Evolutionary conservation across 768 basidiomycete genomes (phyloP).

Genomic region (Floccularia luteovirens): DNA sequence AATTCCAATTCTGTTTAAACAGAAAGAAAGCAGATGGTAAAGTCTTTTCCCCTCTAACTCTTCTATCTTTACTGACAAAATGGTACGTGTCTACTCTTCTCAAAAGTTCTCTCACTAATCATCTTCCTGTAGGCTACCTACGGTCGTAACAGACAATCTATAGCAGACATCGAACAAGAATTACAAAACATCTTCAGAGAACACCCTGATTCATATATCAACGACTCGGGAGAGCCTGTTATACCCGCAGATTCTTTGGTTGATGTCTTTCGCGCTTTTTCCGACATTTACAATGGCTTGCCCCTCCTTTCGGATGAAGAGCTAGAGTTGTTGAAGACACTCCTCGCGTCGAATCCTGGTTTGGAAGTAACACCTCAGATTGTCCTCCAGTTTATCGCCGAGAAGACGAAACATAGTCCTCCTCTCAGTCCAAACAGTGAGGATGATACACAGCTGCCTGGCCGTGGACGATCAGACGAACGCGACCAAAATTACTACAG

Average conservation of each 20-base stretch:
- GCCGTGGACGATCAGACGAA: conserved; percentile 31
- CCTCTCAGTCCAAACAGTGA: conserved; percentile 31
- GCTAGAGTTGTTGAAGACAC: conserved; percentile 45
- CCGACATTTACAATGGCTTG: conserved; percentile 47
- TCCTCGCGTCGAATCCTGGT: conserved; percentile 53
- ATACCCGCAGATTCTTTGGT: conserved; percentile 68
- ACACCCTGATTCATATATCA: conserved; percentile 52
- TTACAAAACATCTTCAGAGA: conserved; percentile 60
- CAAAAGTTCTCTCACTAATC: not conserved
- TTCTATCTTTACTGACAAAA: conserved; percentile 8
- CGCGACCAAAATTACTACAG: conserved; percentile 7
- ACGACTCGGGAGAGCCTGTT: conserved; percentile 51
- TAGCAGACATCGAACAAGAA: conserved; percentile 63
- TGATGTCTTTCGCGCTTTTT: conserved; percentile 61
- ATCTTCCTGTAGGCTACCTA: conserved; percentile 16
- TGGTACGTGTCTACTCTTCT: conserved; percentile 12
- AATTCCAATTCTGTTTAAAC: too few relatives aligned
- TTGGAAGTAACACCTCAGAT: conserved; percentile 65
- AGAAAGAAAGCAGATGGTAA: conserved; percentile 15
- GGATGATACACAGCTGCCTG: conserved; percentile 21
- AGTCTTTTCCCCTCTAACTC: conserved; percentile 6
- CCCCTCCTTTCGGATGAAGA: conserved; percentile 64
- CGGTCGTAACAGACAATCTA: conserved; percentile 64
- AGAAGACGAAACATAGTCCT: conserved; percentile 41
- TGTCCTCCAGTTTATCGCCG: conserved; percentile 57